Evolutionary conservation across 345 rosid species (phyloP).

Genomic region (Carallia pectinifolia): DNA sequence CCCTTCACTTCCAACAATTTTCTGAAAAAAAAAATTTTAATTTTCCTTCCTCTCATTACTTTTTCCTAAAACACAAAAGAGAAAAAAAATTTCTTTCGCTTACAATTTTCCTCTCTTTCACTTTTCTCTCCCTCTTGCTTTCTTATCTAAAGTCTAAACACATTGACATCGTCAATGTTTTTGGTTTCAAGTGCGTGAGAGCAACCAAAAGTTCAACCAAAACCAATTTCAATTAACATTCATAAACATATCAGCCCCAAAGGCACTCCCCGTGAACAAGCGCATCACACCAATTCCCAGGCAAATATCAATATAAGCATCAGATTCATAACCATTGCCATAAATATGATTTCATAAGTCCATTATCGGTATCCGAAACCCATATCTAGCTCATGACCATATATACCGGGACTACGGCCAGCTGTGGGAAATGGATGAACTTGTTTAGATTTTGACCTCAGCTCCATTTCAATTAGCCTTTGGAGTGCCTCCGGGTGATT

Average conservation of each 20-base stretch:
- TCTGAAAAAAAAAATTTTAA: no score
- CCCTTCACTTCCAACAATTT: no score
- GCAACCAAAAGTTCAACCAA: neutral
- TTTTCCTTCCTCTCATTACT: no score
- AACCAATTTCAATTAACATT: slow-evolving; percentile 5
- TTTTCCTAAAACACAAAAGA: no score
- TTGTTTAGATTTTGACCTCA: slow-evolving; percentile 65
- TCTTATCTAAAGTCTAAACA: no score
- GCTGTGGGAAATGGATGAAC: slow-evolving; percentile 38
- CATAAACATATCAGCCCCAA: slow-evolving; percentile 19
- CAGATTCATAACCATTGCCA: slow-evolving; percentile 11
- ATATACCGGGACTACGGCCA: slow-evolving; percentile 53
- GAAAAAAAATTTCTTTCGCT: no score
- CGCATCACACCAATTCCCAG: neutral
- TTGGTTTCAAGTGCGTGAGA: neutral
- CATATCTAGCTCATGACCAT: slow-evolving; percentile 72
- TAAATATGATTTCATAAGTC: slow-evolving; percentile 20
- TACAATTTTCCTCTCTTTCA: no score
- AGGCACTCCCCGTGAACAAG: slow-evolving; percentile 3
- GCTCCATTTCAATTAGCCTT: slow-evolving; percentile 75
- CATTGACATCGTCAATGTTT: neutral
- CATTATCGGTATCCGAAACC: slow-evolving; percentile 62
- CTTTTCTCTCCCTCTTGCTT: no score
- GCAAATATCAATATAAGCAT: slow-evolving; percentile 23
- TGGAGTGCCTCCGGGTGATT: slow-evolving; percentile 69